phyloP scores from a whole-genome alignment of 192 early-diverging fungal species.

The Spinellus fusiger region DNA sequence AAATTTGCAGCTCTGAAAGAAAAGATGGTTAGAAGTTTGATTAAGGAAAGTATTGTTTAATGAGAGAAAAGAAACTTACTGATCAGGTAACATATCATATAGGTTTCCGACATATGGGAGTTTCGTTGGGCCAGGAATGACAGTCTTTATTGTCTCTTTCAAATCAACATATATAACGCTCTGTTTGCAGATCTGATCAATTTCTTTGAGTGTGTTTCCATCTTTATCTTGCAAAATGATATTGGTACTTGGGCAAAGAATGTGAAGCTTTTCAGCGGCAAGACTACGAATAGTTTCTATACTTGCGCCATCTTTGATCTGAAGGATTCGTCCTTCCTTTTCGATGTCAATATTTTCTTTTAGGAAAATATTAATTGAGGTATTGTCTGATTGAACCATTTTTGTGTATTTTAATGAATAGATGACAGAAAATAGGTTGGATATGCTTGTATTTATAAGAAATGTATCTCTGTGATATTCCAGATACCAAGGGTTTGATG shows the following conservation, averaged over 20 bases:
- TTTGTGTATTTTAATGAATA: too few species aligned
- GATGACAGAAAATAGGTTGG: too few species aligned
- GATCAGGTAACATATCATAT: conserved; percentile 16
- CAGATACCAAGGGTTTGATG: too few species aligned
- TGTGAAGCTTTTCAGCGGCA: conserved; percentile 10
- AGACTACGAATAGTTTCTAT: conserved; percentile 10
- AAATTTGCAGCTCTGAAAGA: neutral
- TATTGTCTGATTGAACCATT: neutral
- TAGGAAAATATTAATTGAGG: neutral
- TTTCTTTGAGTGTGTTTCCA: neutral
- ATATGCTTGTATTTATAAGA: too few species aligned
- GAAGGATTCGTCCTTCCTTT: conserved; percentile 12
- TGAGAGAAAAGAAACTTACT: conserved; percentile 1
- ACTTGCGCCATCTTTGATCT: conserved; percentile 7
- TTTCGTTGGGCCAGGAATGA: conserved; percentile 4
- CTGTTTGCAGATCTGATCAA: conserved; percentile 12
- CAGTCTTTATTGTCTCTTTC: neutral
- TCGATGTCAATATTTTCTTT: neutral
- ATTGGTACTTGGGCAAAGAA: neutral
- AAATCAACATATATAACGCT: conserved; percentile 6
- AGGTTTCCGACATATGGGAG: conserved; percentile 19
- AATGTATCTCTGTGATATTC: too few species aligned
- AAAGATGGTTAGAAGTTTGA: neutral
- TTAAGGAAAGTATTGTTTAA: neutral
- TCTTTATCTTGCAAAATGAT: conserved; percentile 1